Evolutionary conservation across 768 basidiomycete species (phyloP), one percentile per base, ranked within the genome.

Genomic region (Trametopsis cervina): DNA sequence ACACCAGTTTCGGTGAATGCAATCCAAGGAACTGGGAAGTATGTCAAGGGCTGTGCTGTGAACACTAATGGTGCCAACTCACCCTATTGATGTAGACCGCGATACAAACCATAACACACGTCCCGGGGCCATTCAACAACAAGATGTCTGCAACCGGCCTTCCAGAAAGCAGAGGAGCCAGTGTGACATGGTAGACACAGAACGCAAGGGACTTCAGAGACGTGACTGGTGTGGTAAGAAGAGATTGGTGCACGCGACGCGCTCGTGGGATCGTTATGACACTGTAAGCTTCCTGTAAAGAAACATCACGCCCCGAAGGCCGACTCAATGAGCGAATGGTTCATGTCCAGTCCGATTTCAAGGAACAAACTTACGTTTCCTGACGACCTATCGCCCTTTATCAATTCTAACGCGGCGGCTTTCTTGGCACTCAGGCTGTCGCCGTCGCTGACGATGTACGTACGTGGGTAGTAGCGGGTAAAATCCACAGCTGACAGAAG

Each of bases 41-140:
- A 42, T 24, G 23, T 39, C 29, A 40, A n/a, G 18, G 49, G 36
- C 23, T 35, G 26, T 44, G 38, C 35, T 17, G 20, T 33, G 40
- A 33, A 37, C 59, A 27, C 42, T 40, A 42, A 23, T 20, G 35
- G 13, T 47, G 4, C 4, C 35, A 42, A 38, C 79, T 56, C 61
- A 89, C 92, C 64, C 78, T 80, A 55, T 84, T 85, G 37, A 90
- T 48, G 60, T 80, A 83, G 12, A 81, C 75, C 0, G 86, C 81
- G 13, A 77, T 50, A 49, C 85, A 89, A 4, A 98, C 71, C 4
- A 85, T 69, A 26, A 94, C 80, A 61, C 90, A 94, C 4, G 95
- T 97, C 13, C 96, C 95, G 0, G 96, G 96, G 1, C 96, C 96
- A 63, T 98, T 98, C 23, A 98, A 66, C 43, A 99, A 68, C 42